These are phyloP conservation scores for Durio zibethinus DNA, from an alignment of 345 rosid species.

Conservation along the genomic window DNA sequence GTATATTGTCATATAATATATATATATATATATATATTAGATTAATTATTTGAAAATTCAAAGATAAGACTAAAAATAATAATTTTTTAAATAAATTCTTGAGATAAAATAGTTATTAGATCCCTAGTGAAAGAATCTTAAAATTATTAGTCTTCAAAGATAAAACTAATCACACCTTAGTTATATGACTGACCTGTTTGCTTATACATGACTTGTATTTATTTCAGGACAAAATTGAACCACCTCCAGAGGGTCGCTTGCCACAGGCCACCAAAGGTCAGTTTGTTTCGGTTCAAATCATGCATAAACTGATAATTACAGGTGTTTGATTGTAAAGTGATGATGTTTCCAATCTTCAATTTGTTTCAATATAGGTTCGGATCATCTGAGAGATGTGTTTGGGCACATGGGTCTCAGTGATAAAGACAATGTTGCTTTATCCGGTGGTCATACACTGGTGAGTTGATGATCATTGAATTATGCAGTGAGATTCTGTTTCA, in stretches of 20 bases:
- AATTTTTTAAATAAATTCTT: too few relatives aligned
- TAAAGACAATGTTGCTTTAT: constrained; percentile 77
- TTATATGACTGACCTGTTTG: too few relatives aligned
- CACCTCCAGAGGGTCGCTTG: constrained; percentile 92
- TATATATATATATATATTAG: too few relatives aligned
- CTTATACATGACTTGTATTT: too few relatives aligned
- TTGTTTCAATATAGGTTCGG: constrained; percentile 45
- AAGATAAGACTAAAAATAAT: too few relatives aligned
- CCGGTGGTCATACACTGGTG: constrained; percentile 91
- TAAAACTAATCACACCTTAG: too few relatives aligned
- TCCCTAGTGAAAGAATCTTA: too few relatives aligned
- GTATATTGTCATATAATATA: too few relatives aligned
- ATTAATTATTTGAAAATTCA: too few relatives aligned
- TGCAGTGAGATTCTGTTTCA: not conserved
- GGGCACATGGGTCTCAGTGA: constrained; percentile 87
- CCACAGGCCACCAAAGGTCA: constrained; percentile 79
- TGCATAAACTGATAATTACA: not conserved
- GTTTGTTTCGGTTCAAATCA: not conserved
- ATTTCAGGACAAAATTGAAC: constrained; percentile 68
- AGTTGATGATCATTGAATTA: not conserved
- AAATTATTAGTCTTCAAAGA: too few relatives aligned
- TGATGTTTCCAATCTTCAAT: not conserved
- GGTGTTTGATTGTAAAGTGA: not conserved
- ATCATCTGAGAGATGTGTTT: constrained; percentile 80
- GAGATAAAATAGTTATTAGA: too few relatives aligned